Base-by-base conservation (phyloP, 768 basidiomycete genomes). In the Agaricus blazei region DNA sequence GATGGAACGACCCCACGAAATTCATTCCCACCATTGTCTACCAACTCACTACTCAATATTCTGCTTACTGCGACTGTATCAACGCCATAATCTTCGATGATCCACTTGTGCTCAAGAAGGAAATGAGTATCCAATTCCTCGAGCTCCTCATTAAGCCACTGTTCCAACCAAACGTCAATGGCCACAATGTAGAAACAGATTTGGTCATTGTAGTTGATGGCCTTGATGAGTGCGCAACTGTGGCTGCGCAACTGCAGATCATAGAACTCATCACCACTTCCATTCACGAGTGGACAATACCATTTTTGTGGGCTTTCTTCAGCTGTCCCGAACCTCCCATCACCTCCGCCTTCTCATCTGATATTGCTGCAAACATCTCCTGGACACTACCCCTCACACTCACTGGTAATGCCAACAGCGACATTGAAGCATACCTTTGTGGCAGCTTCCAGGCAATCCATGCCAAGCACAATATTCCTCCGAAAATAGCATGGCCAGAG, bases 401-500 rank as follows among this genome's bases (percentile, higher is more conserved):
- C 14, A 15, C 41, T 28, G 24, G 47, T 48, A 44, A 59, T 48
- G 45, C 37, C 4, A 9, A 51, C 26, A n/a, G 40, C 37, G 50
- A 51, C 24, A 51, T 51, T 28, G 40, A 37, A n/a, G 28, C 42
- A 5, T 50, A 50, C 12, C 48, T 50, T 38, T n/a, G 34, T 24
- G 31, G 27, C 26, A 40, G 26, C 1, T 41, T 51, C 12, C 12
- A 41, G 50, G 27, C 7, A 27, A 51, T 51, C 38, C 37, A 19
- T 19, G 19, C 19, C 19, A 19, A 19, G 19, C 19, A 19, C 19
- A 19, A 19, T 19, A 19, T 19, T 23, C 6, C 56, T n/a, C 27
- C 56, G 3, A 28, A 41, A 6, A 5, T 41, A 4, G 23, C 42
- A 24, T 64, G 67, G 66, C 68, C 67, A 11, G 59, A 64, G 1